These are phyloP conservation scores for Lentinula guzmanii DNA, from an alignment of 768 basidiomycete species.

Conservation along the genomic window DNA sequence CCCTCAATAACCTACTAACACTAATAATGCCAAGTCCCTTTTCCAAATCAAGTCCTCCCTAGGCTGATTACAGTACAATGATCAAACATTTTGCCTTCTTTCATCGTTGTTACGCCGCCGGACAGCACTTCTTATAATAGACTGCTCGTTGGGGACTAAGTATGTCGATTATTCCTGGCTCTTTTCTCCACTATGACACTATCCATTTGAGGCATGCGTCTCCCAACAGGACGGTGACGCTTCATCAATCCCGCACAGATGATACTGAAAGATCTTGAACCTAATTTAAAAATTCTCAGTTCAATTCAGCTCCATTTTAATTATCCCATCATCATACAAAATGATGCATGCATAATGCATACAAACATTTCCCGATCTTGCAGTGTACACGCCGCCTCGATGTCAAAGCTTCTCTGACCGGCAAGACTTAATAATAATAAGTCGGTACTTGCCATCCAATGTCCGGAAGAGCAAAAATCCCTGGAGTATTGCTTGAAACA, in stretches of 20 bases:
- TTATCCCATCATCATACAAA: slow-evolving; percentile 14
- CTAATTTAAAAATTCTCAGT: slow-evolving; percentile 6
- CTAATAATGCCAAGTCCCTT: background rate
- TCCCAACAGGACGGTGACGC: background rate
- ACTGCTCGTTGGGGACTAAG: background rate
- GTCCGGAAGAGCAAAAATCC: background rate
- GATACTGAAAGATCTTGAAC: slow-evolving; percentile 22
- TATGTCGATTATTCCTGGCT: background rate
- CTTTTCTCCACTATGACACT: background rate
- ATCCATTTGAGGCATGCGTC: background rate
- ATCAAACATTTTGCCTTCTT: background rate
- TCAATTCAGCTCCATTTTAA: slow-evolving; percentile 23
- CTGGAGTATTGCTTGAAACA: background rate
- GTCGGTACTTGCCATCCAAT: background rate
- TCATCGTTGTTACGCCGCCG: background rate
- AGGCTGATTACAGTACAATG: background rate
- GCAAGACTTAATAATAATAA: background rate
- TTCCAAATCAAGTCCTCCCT: background rate
- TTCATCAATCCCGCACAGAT: slow-evolving; percentile 11
- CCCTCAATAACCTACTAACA: background rate
- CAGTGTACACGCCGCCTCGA: background rate
- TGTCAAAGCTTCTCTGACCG: background rate
- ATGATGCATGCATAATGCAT: background rate
- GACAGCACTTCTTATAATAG: background rate
- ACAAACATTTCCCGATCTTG: slow-evolving; percentile 1